Evolutionary conservation across 2,329 filamentous ascomycete genomes (phyloP).

Genomic region (Ceratocystis cubensis): DNA sequence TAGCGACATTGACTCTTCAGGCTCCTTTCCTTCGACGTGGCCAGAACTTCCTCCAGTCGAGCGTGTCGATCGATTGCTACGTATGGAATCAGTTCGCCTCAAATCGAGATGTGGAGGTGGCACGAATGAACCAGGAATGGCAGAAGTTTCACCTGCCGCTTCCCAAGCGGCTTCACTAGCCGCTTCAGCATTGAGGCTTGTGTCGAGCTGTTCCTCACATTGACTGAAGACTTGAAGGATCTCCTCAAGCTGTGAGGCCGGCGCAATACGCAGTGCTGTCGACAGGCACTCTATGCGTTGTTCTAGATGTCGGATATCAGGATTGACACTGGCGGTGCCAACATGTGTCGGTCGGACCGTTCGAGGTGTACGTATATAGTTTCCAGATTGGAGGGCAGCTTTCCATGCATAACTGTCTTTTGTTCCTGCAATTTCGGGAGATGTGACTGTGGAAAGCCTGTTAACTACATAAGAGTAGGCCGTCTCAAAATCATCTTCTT

Average conservation of each 20-base stretch:
- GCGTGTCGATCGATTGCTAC: neutral
- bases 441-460: conserved; percentile 38
- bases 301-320: conserved; percentile 58
- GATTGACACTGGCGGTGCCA: conserved; percentile 46
- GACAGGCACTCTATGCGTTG: conserved; percentile 71
- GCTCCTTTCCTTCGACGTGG: conserved; percentile 25
- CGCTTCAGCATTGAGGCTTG: conserved; percentile 52
- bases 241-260: conserved; percentile 55
- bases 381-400: conserved; percentile 65
- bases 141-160: conserved; percentile 46
- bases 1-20: conserved; percentile 51
- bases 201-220: conserved; percentile 65
- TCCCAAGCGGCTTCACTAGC: conserved; percentile 61
- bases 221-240: conserved; percentile 63
- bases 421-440: conserved; percentile 29
- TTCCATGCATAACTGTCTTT: conserved; percentile 52
- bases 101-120: conserved; percentile 22
- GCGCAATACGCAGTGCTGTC: conserved; percentile 61
- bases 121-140: conserved; percentile 44
- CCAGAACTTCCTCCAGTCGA: neutral
- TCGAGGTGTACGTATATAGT: conserved; percentile 47
- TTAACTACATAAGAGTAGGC: conserved; percentile 74
- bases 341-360: conserved; percentile 47
- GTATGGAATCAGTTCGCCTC: conserved; percentile 13
- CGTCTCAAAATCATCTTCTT: conserved; percentile 72